These are phyloP conservation scores for Naegleria lovaniensis DNA, from an alignment of 208 protist species.

Conservation along the genomic window DNA sequence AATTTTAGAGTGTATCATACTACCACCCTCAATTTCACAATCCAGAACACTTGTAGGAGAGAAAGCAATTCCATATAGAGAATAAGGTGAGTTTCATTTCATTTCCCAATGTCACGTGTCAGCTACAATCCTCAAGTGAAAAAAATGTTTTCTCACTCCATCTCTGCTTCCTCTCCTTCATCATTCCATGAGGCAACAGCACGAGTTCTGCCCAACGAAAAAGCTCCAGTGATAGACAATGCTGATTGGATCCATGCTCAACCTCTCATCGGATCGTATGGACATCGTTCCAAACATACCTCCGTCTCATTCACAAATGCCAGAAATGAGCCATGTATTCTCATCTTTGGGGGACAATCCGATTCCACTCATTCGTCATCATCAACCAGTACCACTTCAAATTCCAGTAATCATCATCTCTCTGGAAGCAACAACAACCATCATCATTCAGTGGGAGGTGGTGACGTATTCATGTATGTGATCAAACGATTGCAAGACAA, in stretches of 20 bases:
- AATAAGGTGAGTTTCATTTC: too few species aligned
- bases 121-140: background rate
- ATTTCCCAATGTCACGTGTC: too few species aligned
- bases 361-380: background rate
- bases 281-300: background rate
- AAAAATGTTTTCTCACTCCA: background rate
- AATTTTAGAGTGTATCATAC: too few species aligned
- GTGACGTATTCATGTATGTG: background rate
- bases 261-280: background rate
- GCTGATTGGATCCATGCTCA: background rate
- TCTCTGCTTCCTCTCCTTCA: background rate
- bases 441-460: background rate
- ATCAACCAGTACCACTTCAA: background rate
- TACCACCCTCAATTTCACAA: too few species aligned
- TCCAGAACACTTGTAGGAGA: too few species aligned
- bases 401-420: too few species aligned
- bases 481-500: background rate
- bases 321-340: background rate
- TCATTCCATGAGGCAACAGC: background rate
- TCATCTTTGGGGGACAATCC: background rate
- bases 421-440: too few species aligned
- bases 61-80: too few species aligned
- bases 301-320: background rate
- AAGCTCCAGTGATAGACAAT: background rate
- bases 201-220: background rate